Conservation (phyloP, 768 basidiomycete genomes). For the Pleurotus cornucopiae region DNA sequence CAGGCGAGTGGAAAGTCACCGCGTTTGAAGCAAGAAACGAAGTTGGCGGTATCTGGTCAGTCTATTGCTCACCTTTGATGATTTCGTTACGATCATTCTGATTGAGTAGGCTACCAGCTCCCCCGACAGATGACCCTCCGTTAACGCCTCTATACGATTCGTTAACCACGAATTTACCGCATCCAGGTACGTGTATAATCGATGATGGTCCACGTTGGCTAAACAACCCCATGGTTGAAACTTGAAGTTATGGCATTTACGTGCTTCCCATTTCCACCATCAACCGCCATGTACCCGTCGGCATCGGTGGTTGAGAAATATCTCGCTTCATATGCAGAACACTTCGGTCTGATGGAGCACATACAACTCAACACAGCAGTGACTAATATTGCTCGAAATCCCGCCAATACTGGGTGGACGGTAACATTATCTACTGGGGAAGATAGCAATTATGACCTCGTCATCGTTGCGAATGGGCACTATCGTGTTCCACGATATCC, state of each 20-base stretch:
- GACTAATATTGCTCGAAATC: conserved; percentile 34
- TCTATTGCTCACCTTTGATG: conserved; percentile 2
- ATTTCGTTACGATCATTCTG: background rate
- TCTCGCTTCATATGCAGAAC: conserved; percentile 58
- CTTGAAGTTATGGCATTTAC: conserved; percentile 73
- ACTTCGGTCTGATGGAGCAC: conserved; percentile 55
- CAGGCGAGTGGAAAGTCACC: conserved; percentile 57
- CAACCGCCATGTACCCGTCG: conserved; percentile 64
- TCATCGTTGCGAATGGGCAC: conserved; percentile 77
- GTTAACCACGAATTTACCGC: conserved; percentile 78
- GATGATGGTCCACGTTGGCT: conserved; percentile 69
- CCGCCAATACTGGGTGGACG: conserved; percentile 36
- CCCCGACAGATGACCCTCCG: conserved; percentile 47
- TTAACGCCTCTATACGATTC: conserved; percentile 74
- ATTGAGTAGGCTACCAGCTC: conserved; percentile 49
- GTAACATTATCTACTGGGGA: conserved; percentile 37
- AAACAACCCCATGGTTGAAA: conserved; percentile 73
- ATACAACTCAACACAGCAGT: conserved; percentile 66
- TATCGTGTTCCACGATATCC: conserved; percentile 65
- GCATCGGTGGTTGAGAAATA: conserved; percentile 65
- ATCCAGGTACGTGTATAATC: conserved; percentile 47
- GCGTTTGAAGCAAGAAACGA: conserved; percentile 62
- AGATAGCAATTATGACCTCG: conserved; percentile 46
- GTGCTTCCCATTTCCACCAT: conserved; percentile 63
- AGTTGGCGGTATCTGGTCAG: conserved; percentile 78